A percentile compares a stretch with the other conserved stretches of the same genome.
Conservation (phyloP, 345 rosid species). For the Populus simonii region DNA sequence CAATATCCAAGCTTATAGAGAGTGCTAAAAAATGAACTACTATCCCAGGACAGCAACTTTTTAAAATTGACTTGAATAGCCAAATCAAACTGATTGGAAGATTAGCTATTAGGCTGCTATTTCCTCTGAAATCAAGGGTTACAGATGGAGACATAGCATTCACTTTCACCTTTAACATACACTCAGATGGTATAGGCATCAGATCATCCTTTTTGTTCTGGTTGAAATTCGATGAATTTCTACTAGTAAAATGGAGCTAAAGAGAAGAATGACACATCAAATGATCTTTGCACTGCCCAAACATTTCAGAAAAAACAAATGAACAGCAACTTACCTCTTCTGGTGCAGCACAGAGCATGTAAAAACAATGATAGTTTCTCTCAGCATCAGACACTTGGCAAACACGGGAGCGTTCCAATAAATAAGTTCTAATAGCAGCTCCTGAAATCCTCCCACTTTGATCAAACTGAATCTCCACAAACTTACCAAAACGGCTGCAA, state of each 20-base stretch:
- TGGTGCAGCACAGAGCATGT: constrained; percentile 98
- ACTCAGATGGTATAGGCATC: too few species aligned
- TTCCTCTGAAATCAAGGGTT: too few species aligned
- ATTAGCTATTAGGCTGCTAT: too few species aligned
- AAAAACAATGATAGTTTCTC: constrained; percentile 98
- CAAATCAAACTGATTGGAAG: too few species aligned
- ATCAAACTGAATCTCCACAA: constrained; percentile 99
- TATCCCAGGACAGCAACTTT: not conserved
- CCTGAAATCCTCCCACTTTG: constrained; percentile 82
- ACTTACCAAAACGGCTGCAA: constrained; percentile 96
- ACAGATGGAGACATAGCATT: too few species aligned
- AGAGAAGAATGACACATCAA: too few species aligned
- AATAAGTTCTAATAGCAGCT: constrained; percentile 96
- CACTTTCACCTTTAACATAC: too few species aligned
- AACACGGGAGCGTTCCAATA: constrained; percentile 96
- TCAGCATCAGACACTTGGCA: constrained; percentile 99
- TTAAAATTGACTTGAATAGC: too few species aligned
- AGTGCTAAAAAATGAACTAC: not conserved
- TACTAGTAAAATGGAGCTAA: too few species aligned
- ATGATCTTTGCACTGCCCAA: not conserved
- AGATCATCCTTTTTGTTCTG: too few species aligned
- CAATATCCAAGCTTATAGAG: not conserved
- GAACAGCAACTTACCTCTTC: constrained; percentile 48
- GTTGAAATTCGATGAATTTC: too few species aligned
- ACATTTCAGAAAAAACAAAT: not conserved